phyloP scores from a whole-genome alignment of 768 basidiomycete species.

The Fistulinella prunicolor region DNA sequence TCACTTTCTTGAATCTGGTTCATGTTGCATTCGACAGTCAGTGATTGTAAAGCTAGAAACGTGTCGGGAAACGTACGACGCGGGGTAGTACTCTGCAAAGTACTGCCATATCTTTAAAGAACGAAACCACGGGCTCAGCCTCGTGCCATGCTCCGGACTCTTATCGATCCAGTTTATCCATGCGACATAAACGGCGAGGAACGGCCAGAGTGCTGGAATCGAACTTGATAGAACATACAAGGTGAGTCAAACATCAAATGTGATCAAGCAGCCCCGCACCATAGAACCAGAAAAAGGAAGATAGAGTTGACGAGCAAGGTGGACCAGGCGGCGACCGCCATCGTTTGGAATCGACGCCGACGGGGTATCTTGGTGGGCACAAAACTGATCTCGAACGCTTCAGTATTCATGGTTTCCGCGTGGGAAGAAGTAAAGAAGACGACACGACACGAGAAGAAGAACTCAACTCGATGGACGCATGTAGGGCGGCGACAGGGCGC shows the following conservation, averaged over 20 bases:
- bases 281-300: slow-evolving; percentile 71
- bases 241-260: background rate
- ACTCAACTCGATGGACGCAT: slow-evolving; percentile 73
- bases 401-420: slow-evolving; percentile 1
- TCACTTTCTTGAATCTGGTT: slow-evolving; percentile 34
- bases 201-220: slow-evolving; percentile 84
- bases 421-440: no score
- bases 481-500: slow-evolving; percentile 60
- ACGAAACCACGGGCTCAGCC: slow-evolving; percentile 74
- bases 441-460: no score
- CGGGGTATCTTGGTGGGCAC: slow-evolving; percentile 85
- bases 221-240: slow-evolving; percentile 52
- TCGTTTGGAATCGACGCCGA: slow-evolving; percentile 83
- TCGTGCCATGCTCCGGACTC: slow-evolving; percentile 69
- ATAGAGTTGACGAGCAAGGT: slow-evolving; percentile 68
- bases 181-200: slow-evolving; percentile 69
- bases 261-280: slow-evolving; percentile 46
- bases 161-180: slow-evolving; percentile 79
- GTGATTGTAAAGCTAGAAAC: background rate
- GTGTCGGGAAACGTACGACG: slow-evolving; percentile 59
- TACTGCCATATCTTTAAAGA: slow-evolving; percentile 74
- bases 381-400: slow-evolving; percentile 47
- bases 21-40: background rate
- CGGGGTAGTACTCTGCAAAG: slow-evolving; percentile 90
- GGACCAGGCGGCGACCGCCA: slow-evolving; percentile 87